phyloP scores from a whole-genome alignment of 2,329 filamentous ascomycete genomes.

The Pseudogymnoascus sp. region DNA sequence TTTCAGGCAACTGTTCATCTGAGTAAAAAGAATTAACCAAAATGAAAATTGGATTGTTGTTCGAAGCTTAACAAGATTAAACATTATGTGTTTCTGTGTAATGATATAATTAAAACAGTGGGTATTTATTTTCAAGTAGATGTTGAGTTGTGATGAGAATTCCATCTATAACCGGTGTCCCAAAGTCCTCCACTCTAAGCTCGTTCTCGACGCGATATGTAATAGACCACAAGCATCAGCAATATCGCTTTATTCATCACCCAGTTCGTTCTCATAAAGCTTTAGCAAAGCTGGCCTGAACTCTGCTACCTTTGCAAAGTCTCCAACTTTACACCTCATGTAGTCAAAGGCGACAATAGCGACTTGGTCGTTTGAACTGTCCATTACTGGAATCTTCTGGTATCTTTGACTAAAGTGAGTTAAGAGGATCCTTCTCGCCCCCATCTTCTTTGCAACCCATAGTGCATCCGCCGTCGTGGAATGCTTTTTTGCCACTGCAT shows the following conservation, averaged over 20 bases:
- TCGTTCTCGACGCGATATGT: background rate
- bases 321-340: slow-evolving; percentile 63
- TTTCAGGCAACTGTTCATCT: background rate
- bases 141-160: background rate
- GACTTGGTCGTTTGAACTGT: slow-evolving; percentile 44
- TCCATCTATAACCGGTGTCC: background rate
- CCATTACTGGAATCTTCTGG: slow-evolving; percentile 35
- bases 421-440: slow-evolving; percentile 68
- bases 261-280: slow-evolving; percentile 40
- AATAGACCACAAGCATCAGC: background rate
- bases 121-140: background rate
- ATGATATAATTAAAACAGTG: background rate
- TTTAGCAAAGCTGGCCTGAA: slow-evolving; percentile 51
- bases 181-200: background rate
- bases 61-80: background rate
- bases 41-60: background rate
- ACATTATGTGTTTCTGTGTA: background rate
- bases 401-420: slow-evolving; percentile 97
- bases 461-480: slow-evolving; percentile 82
- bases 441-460: slow-evolving; percentile 66
- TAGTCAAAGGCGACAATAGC: slow-evolving; percentile 70
- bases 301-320: slow-evolving; percentile 57
- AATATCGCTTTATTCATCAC: slow-evolving; percentile 3
- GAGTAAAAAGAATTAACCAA: background rate
- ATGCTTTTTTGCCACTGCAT: slow-evolving; percentile 83